A percentile compares a stretch with the other conserved stretches of the same genome.
These are phyloP conservation scores for Penicillium vulpinum DNA, from an alignment of 2,329 filamentous ascomycete species.

Conservation along the genomic window DNA sequence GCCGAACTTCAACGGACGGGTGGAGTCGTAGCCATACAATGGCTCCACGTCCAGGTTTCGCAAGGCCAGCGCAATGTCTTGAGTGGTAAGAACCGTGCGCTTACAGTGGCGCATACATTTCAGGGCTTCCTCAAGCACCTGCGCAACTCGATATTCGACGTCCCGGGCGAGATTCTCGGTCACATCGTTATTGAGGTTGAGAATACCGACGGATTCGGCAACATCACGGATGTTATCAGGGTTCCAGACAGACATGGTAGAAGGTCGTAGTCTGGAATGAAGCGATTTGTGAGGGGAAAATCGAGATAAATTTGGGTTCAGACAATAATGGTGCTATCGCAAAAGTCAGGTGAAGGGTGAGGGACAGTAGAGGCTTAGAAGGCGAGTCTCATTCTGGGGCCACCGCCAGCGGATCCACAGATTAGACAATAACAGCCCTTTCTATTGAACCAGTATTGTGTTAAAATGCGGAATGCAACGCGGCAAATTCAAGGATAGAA, in stretches of 20 bases:
- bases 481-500: background rate
- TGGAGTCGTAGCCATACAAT: conserved; percentile 93
- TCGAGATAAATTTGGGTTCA: background rate
- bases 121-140: conserved; percentile 89
- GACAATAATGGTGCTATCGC: background rate
- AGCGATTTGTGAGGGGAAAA: conserved; percentile 1
- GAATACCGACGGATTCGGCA: conserved; percentile 90
- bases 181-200: conserved; percentile 77
- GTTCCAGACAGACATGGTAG: conserved; percentile 76
- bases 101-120: conserved; percentile 94
- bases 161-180: conserved; percentile 86
- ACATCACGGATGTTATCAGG: conserved; percentile 94
- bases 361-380: background rate
- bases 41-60: conserved; percentile 89
- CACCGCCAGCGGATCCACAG: conserved; percentile 8
- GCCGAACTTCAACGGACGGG: conserved; percentile 82
- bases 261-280: background rate
- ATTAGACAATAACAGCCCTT: background rate
- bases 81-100: conserved; percentile 81
- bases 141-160: conserved; percentile 90
- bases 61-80: conserved; percentile 84
- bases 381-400: conserved; percentile 17
- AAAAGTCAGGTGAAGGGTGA: background rate
- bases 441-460: too few species aligned
- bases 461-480: background rate